These are phyloP conservation scores for Sutorius australiensis DNA, from an alignment of 768 basidiomycete species.

Conservation along the genomic window DNA sequence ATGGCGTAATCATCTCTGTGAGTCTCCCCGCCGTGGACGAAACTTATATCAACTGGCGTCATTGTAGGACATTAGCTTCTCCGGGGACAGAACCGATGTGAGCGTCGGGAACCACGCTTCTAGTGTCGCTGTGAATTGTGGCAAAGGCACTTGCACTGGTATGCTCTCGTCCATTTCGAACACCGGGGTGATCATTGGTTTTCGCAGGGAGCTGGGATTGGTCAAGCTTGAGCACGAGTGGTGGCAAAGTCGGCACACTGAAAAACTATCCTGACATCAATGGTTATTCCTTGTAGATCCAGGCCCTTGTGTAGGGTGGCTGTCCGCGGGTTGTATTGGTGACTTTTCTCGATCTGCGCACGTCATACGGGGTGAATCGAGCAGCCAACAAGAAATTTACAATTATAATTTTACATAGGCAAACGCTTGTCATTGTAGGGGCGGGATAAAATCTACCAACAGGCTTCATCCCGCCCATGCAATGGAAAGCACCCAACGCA, in stretches of 20 bases:
- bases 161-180: constrained; percentile 3
- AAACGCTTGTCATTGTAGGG: no score
- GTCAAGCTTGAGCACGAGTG: constrained; percentile 41
- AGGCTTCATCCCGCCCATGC: no score
- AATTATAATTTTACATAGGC: no score
- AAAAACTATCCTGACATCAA: constrained; percentile 31
- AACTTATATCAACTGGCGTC: background rate
- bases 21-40: constrained; percentile 14
- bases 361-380: no score
- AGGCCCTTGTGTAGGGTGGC: no score
- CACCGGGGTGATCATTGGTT: background rate
- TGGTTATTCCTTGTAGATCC: constrained; percentile 30
- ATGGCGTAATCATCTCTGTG: constrained; percentile 56
- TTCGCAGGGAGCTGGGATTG: constrained; percentile 48
- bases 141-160: constrained; percentile 48
- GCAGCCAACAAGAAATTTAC: no score
- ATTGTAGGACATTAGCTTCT: constrained; percentile 48
- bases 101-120: constrained; percentile 41
- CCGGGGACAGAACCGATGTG: constrained; percentile 38
- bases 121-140: constrained; percentile 55
- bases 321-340: background rate
- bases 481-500: no score
- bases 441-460: no score
- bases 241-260: constrained; percentile 39
- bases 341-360: no score